A percentile compares a stretch with the other conserved stretches of the same genome.
phyloP scores from a whole-genome alignment of 2,329 filamentous ascomycete species.

The Lecanicillium sp. region DNA sequence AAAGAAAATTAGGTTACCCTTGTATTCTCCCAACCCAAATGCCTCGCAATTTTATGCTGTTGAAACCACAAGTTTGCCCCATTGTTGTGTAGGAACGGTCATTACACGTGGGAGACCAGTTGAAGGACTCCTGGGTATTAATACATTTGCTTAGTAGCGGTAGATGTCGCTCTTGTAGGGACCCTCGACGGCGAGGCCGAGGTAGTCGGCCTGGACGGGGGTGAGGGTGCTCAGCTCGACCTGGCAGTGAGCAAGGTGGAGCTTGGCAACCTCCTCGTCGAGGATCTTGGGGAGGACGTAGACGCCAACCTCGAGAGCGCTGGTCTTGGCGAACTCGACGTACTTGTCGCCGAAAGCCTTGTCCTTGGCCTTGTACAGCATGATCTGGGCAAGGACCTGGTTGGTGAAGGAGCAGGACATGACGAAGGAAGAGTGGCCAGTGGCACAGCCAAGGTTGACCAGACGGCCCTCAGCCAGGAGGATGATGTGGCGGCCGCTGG shows the following conservation, averaged over 20 bases:
- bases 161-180: conserved; percentile 90
- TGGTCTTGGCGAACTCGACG: conserved; percentile 87
- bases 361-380: conserved; percentile 91
- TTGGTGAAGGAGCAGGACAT: conserved; percentile 99
- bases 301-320: conserved; percentile 85
- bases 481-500: conserved; percentile 92
- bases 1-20: conserved; percentile 16
- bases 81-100: conserved; percentile 22
- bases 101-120: conserved; percentile 30
- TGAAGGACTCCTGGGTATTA: conserved; percentile 30
- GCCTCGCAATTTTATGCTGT: conserved; percentile 36
- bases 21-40: conserved; percentile 23
- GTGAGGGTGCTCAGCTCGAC: conserved; percentile 86
- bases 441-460: conserved; percentile 98
- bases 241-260: conserved; percentile 90
- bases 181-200: conserved; percentile 76
- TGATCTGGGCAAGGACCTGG: conserved; percentile 99
- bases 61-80: conserved; percentile 33
- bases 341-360: conserved; percentile 87
- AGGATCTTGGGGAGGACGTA: conserved; percentile 98
- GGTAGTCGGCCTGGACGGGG: conserved; percentile 86
- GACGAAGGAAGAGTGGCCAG: conserved; percentile 97
- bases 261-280: conserved; percentile 94
- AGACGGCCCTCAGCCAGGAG: conserved; percentile 97
- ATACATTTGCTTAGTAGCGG: conserved; percentile 36